Evolutionary conservation across 345 rosid genomes (phyloP), one percentile per base, ranked within the genome.

Genomic region (Eucalyptus paniculata): DNA sequence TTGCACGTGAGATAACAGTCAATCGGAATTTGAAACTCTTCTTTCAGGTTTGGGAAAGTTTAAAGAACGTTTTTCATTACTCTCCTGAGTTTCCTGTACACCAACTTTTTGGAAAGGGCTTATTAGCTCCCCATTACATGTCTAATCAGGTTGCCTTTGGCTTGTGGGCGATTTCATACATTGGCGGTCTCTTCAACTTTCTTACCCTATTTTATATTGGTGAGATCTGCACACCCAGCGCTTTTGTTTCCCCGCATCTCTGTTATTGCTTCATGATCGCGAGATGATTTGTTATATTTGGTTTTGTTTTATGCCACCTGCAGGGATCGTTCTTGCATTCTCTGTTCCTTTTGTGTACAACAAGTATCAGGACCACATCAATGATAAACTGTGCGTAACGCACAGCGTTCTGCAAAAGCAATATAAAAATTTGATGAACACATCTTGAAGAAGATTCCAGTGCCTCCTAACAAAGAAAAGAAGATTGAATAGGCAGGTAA

Each of bases 181-280:
- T 97, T 4, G 99, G 99, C 51, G 91, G 96, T 65, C 91, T 97
- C 89, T 93, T 95, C 93, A 96, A 92, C 90, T 95, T 97, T 65
- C 96, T 98, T 88, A 95, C 99, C 51, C 92, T 97, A 89, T 91
- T 92, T 89, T 98, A 97, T 91, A 58, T 95, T 89, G 99, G 99
- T 98, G 92, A 95, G 96, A 90, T 28, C 26, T 90, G 44, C 86
- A 89, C 50, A 49, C 72, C 54, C 51, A 44, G 23, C 16, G 50
- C 82, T 42, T 72, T 32, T 82, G 54, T 90, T 69, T 72, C 45
- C 45, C 26, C 15, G 40, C 45, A 37, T 72, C 26, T 19, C 53
- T 40, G 44, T 26, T 81, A 34, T 28, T 56, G 54, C 32, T 37
- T 30, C 51, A 40, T 32, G 16, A 23, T 50, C 4, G 8, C 3